Evolutionary conservation across 164 flowering plant genomes (phyloP), one percentile per base, ranked within the genome.

Genomic region (Vitis amurensis): DNA sequence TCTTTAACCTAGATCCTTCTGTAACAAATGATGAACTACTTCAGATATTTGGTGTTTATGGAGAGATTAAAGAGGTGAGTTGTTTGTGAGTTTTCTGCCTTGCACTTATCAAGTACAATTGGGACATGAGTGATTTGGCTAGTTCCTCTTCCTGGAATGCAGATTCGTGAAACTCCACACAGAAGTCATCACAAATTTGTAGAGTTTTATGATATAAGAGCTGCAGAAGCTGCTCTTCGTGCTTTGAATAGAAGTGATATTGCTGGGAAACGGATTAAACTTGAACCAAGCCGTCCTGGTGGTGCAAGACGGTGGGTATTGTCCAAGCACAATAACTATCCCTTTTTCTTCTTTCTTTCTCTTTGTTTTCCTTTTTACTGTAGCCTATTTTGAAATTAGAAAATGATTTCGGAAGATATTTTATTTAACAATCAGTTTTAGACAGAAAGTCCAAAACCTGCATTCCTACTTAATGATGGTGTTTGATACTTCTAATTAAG

Each of bases 21-120:
- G 79, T 90, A 75, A 81, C 95, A 72, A 88, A 87, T 77, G 88
- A 83, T 47, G 87, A 87, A n/a, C 86, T 90, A 68, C 80, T 65
- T 64, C 78, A 83, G 75, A 82, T 87, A 63, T 88, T 90, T 83
- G 87, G 90, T 73, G 82, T 79, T 65, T 85, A 87, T 78, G 95
- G 95, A 71, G 95, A 86, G 71, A 81, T 90, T 62, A 90, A 86
- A 73, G 91, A 90, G 90, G 95, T 88, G 57, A 66, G 74, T 73
- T 65, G 55, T 29, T 67, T 59, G 31, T 49, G 23, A 19, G 29
- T 61, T 50, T n/a, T 16, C 63, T 60, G 16, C 44, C 15, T 3
- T 57, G 55, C 10, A 29, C 17, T 31, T 51, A 15, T 19, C 44
- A 14, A 30, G 23, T 49, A 49, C 37, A 27, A 12, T 29, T 50